phyloP scores from a whole-genome alignment of 2,329 filamentous ascomycete species.

The Arthrobotrys musiformis region DNA sequence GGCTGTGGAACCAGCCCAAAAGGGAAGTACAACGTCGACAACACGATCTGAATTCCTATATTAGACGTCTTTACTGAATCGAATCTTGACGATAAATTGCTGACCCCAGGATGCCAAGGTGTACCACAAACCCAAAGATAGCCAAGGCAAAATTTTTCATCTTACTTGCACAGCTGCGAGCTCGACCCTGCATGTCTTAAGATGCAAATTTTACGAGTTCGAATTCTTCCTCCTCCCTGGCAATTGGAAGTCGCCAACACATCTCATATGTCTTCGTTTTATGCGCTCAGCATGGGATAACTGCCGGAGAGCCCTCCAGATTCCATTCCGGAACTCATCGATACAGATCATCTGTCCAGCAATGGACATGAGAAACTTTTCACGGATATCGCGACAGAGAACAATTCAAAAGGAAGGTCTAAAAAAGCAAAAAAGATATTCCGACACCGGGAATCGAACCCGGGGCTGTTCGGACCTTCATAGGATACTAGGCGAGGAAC shows the following conservation, averaged over 20 bases:
- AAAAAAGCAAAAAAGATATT: too few relatives aligned
- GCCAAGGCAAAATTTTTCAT: too few relatives aligned
- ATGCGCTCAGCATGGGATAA: not conserved
- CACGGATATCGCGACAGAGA: conserved; percentile 1
- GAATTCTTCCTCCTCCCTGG: too few relatives aligned
- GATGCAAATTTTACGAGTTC: not conserved
- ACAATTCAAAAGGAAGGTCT: too few relatives aligned
- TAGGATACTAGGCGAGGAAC: too few relatives aligned
- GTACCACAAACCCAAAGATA: too few relatives aligned
- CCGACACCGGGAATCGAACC: not conserved
- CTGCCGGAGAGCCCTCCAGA: not conserved
- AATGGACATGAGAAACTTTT: not conserved
- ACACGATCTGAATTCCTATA: not conserved
- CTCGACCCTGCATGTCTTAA: not conserved
- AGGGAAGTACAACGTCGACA: conserved; percentile 2
- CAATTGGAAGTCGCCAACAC: not conserved
- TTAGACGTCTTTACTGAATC: too few relatives aligned
- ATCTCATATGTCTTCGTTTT: not conserved
- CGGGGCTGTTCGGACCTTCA: too few relatives aligned
- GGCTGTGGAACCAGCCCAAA: not conserved
- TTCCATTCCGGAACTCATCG: not conserved
- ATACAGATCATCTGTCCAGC: too few relatives aligned
- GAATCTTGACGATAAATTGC: too few relatives aligned
- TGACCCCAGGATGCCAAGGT: not conserved
- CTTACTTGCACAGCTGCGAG: not conserved